Base-by-base conservation (phyloP, 2,329 filamentous ascomycete species). In the Fusarium incarnatum region DNA sequence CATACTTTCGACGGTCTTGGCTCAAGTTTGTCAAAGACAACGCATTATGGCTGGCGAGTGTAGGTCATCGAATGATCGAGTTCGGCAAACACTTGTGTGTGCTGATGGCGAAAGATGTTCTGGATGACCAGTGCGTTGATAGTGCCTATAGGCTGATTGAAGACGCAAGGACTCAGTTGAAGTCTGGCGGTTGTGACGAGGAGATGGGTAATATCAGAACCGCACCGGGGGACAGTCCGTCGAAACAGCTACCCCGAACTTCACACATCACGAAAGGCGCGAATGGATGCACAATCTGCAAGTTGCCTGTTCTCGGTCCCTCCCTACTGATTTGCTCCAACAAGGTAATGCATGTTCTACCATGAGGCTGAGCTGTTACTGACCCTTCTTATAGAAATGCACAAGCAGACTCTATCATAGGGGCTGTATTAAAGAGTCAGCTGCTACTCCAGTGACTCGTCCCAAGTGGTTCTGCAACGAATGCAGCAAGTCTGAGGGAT, bases 11-110 rank as follows among this genome's bases (percentile, higher is more conserved):
- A 13, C 81, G 82, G 5, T 81, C 83, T 20, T 87, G 88, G 79
- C 73, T 87, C 44, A 80, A 79, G 25, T 89, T 89, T 73, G 78
- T 87, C 41, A 77, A 80, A 53, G 78, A 83, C 20, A 87, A 87
- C 73, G 83, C 83, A 1, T 47, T 74, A 5, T 89, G 87, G 87
- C 77, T 89, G n/a, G 80, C 83, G 12, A 80, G 80, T 10, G 81
- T 81, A 13, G 79, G 81, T 25, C 79, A 82, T 48, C 84, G 86
- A 18, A 82, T 85, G 75, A 78, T 81, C 7, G 87, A 89, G 73
- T 88, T 88, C 64, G 83, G 84, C 47, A 87, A 87, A 70, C 87
- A 89, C 69, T 72, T 84, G 18, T 82, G 81, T 41, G 83, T 86
- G 53, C 79, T 89, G 50, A 79, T 87, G 41, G 83, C 84, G 4